Evolutionary conservation across 2,329 filamentous ascomycete genomes (phyloP), one percentile per base, ranked within the genome.

Genomic region (Colletotrichum endophyticum): DNA sequence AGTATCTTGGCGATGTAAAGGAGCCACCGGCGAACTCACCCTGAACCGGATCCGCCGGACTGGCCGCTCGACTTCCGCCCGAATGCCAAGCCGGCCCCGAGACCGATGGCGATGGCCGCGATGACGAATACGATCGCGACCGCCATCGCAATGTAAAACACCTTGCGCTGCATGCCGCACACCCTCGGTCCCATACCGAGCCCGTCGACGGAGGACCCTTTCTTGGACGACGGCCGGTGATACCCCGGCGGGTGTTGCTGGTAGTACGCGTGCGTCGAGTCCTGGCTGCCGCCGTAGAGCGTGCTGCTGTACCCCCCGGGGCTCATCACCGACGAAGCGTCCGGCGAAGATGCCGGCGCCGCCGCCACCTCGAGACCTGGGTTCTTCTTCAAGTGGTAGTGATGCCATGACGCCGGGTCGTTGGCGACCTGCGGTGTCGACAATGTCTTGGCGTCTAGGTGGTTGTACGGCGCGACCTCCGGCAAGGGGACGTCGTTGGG

Each of bases 1-100:
- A 63, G 64, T 36, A 49, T 27, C 6, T 5, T 13, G 12, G 22
- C 27, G 19, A 11, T 22, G 25, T 11, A 19, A n/a, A 11, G 25
- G n/a, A 28, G 4, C 25, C 19, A 8, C 2, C 9, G 19, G 8
- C 15, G 22, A 22, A 76, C 73, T 16, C 49, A 76, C 73, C 16
- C 63, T 44, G 70, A 70, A 9, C 67, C 56, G 59, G 44, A 53
- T 6, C 44, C n/a, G n/a, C 49, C 25, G 44, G 66, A 56, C 27
- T 19, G 25, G 19, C n/a, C 36, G 22, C 39, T 25, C 36, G 49
- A 39, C 22, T 32, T 61, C 53, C 62, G 36, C 32, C 74, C 73
- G 62, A 79, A 72, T 6, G 80, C 80, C 61, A 81, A 66, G 9
- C 80, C 79, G 11, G 77, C 79, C 12, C 77, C 80, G 15, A 81